These are phyloP conservation scores for Apiotrichum akiyoshidainum DNA, from an alignment of 1,284 basidiomycete species.

Conservation along the genomic window DNA sequence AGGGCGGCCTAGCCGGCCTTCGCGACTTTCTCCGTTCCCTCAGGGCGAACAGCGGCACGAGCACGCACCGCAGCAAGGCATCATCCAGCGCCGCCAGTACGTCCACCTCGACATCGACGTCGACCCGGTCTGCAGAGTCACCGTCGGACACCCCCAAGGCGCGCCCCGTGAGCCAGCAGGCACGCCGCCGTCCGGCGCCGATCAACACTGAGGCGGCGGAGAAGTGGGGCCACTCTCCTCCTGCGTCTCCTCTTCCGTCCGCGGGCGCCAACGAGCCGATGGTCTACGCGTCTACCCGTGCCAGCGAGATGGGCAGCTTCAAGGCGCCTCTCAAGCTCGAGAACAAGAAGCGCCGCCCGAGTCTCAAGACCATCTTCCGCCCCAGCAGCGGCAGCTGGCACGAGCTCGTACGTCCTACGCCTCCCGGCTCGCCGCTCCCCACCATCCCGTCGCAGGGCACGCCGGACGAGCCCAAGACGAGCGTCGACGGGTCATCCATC, in stretches of 20 bases:
- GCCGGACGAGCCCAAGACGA: conserved; percentile 1
- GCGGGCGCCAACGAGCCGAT: conserved; percentile 3
- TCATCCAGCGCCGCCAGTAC: too few relatives aligned
- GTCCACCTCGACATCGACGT: too few relatives aligned
- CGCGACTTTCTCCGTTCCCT: conserved; percentile 42
- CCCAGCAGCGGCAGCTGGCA: conserved; percentile 42
- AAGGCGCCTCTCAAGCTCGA: conserved; percentile 4
- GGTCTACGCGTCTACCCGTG: background rate
- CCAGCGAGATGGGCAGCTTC: background rate
- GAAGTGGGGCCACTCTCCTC: conserved; percentile 10
- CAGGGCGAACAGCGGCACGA: conserved; percentile 6
- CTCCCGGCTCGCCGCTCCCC: conserved; percentile 11
- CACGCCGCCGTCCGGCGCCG: conserved; percentile 13
- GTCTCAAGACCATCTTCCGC: conserved; percentile 39
- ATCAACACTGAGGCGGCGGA: conserved; percentile 10
- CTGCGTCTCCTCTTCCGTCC: conserved; percentile 7
- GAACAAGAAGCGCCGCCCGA: conserved; percentile 27
- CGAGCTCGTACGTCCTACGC: conserved; percentile 29
- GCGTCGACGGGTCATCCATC: background rate
- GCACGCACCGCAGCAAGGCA: background rate
- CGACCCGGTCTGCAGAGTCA: background rate
- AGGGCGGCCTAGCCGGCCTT: conserved; percentile 41
- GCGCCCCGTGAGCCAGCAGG: conserved; percentile 2
- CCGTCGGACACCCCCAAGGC: background rate
- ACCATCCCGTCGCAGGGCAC: conserved; percentile 3